Conservation (phyloP, 495 filamentous ascomycete genomes). For the Hyaloscypha finlandica region DNA sequence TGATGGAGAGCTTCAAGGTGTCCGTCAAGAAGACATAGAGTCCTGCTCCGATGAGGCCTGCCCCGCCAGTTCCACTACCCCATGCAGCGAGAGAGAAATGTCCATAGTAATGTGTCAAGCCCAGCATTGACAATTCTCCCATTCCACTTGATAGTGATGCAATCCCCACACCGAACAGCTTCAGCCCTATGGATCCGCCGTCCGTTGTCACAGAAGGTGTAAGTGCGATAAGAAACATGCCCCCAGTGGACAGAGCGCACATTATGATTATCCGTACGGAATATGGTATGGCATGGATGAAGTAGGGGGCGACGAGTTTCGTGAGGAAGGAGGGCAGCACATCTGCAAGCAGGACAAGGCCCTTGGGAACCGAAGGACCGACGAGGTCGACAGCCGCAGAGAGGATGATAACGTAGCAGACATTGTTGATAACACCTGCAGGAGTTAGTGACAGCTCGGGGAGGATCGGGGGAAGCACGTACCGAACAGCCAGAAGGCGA, state of each 20-base stretch:
- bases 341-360: slow-evolving; percentile 88
- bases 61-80: slow-evolving; percentile 90
- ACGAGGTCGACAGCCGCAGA: slow-evolving; percentile 96
- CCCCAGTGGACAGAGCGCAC: slow-evolving; percentile 66
- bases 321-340: slow-evolving; percentile 85
- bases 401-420: slow-evolving; percentile 96
- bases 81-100: slow-evolving; percentile 87
- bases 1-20: slow-evolving; percentile 70
- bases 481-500: slow-evolving; percentile 96
- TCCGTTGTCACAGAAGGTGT: slow-evolving; percentile 64
- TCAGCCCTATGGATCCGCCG: slow-evolving; percentile 63
- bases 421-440: slow-evolving; percentile 91
- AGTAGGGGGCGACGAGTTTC: slow-evolving; percentile 89
- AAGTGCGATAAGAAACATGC: slow-evolving; percentile 87
- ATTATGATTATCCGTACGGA: slow-evolving; percentile 71
- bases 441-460: slow-evolving; percentile 14
- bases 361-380: slow-evolving; percentile 80
- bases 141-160: slow-evolving; percentile 81
- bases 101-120: slow-evolving; percentile 91
- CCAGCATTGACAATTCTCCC: slow-evolving; percentile 87
- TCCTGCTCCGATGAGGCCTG: slow-evolving; percentile 83
- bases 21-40: slow-evolving; percentile 84
- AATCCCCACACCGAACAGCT: slow-evolving; percentile 82
- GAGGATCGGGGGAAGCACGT: slow-evolving; percentile 23
- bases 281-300: slow-evolving; percentile 87